Conservation (phyloP, 2,329 filamentous ascomycete genomes). For the Truncatella angustata region DNA sequence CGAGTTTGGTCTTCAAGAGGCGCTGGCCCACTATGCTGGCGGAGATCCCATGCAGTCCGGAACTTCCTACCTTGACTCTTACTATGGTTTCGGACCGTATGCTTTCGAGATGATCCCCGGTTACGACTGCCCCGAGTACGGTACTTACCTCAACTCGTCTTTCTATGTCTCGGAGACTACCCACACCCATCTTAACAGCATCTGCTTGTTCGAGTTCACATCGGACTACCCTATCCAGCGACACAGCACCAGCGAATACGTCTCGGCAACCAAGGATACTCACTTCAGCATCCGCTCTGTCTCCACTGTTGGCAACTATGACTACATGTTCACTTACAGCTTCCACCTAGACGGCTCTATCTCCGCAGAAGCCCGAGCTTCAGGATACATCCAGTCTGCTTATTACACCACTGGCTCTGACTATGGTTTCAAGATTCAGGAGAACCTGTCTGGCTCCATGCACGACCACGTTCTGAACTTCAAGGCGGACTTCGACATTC, state of each 20-base stretch:
- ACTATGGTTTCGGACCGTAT: slow-evolving; percentile 46
- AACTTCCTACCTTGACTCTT: slow-evolving; percentile 45
- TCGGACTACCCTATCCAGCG: slow-evolving; percentile 48
- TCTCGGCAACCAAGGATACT: slow-evolving; percentile 45
- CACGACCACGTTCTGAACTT: slow-evolving; percentile 57
- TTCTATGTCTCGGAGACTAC: slow-evolving; percentile 43
- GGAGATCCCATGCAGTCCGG: slow-evolving; percentile 45
- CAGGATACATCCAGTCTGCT: slow-evolving; percentile 52
- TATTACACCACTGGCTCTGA: slow-evolving; percentile 43
- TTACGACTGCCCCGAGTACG: slow-evolving; percentile 50
- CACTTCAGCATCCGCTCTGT: slow-evolving; percentile 37
- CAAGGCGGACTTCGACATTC: slow-evolving; percentile 53
- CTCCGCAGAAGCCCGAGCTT: slow-evolving; percentile 48
- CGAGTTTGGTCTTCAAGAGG: slow-evolving; percentile 55
- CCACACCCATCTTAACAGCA: slow-evolving; percentile 43
- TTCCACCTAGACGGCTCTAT: slow-evolving; percentile 49
- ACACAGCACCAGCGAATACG: slow-evolving; percentile 38
- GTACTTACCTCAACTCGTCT: slow-evolving; percentile 47
- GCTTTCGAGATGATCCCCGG: slow-evolving; percentile 44
- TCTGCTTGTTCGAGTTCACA: slow-evolving; percentile 56
- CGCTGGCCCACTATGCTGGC: slow-evolving; percentile 50
- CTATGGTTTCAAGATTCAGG: slow-evolving; percentile 50
- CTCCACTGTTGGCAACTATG: slow-evolving; percentile 42
- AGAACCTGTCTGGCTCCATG: slow-evolving; percentile 46
- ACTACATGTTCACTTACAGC: slow-evolving; percentile 34